Base-by-base conservation (phyloP, 352 stramenopile species). In the Hyaloperonospora brassicae region DNA sequence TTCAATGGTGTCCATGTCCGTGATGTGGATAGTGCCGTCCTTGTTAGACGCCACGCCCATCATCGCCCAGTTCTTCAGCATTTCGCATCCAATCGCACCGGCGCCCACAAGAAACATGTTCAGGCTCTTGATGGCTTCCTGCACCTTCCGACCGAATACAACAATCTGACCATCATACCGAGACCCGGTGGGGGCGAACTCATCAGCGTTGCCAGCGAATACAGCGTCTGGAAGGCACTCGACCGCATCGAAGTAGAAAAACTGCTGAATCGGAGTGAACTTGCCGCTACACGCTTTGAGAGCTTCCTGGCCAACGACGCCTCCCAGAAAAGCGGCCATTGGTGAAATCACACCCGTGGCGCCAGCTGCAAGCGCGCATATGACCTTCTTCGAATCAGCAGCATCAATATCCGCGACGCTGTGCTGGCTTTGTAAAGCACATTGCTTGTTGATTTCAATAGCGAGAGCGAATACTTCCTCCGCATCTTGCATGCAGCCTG, bases 1-100 rank as follows among this genome's bases (percentile, higher is more conserved):
- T 76, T 99, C 97, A 61, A 99, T 99, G 35, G 87, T 91, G 68
- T 99, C 97, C 96, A 99, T 99, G 64, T 99, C 97, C 1, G 97
- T 99, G 21, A 99, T 87, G 54, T 98, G 77, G 45, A 99, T 92
- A 8, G 72, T 74, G 9, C 90, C 91, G 30, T 81, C 61, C 25
- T 87, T 79, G 23, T 74, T 79, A 55, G 79, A 96, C 7, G 86
- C 87, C 5, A 99, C 86, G 30, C 97, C 97, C 95, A 99, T 99
- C 65, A 99, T 89, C 0, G 97, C 97, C 95, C 95, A 99, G 69
- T 99, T 99, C 79, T 99, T 99, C 6, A 99, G 82, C 93, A 99
- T 98, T 76, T 99, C 97, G 66, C 97, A 99, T 3, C 97, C 97
- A 62, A 99, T 99, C 3, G 97, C 97, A 44, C 97, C 97, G 13